Evolutionary conservation across 495 filamentous ascomycete species (phyloP), one percentile per base, ranked within the genome.

Genomic region (Aspergillus bertholletiae): DNA sequence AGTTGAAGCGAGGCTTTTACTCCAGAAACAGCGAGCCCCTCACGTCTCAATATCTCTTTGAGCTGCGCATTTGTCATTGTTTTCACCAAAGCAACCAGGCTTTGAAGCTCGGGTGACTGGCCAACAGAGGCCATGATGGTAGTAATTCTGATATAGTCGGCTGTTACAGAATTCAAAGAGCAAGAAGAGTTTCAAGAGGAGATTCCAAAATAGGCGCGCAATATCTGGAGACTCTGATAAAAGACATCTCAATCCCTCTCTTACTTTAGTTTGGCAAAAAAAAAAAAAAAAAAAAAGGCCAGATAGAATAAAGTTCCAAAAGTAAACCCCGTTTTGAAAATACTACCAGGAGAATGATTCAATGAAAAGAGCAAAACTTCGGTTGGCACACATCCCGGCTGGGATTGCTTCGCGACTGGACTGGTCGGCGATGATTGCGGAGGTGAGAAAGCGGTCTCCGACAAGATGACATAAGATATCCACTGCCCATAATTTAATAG

Each of bases 1-100:
- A 71, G 68, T 67, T 96, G 91, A 39, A 97, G 72, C 18, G 86
- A 78, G 24, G 82, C 77, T 73, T 98, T 98, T 55, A 90, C 83
- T 8, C 94, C 94, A 24, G 83, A 88, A 35, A 89, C 84, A 30
- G 78, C 74, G 17, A 93, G 77, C 24, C 82, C 79, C 66, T 93
- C 87, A 51, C 74, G 72, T 37, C 80, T 81, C 60, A 92, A 83
- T 58, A 97, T 86, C 15, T 73, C 67, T 55, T 90, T 88, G 35
- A 98, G 81, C 48, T 87, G 80, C 26, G 77, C 78, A 67, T 92
- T 92, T 56, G 88, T 78, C 30, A 87, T 68, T 13, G 72, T 78
- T 64, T 86, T 86, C 26, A 84, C 70, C 51, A 75, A 64, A 27
- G 74, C 70, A 22, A 68, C 63, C 12, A 83, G 63, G 46, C 66